A percentile compares a stretch with the other conserved stretches of the same genome.
Conservation (phyloP, 495 filamentous ascomycete genomes). For the Peziza echinospora region DNA sequence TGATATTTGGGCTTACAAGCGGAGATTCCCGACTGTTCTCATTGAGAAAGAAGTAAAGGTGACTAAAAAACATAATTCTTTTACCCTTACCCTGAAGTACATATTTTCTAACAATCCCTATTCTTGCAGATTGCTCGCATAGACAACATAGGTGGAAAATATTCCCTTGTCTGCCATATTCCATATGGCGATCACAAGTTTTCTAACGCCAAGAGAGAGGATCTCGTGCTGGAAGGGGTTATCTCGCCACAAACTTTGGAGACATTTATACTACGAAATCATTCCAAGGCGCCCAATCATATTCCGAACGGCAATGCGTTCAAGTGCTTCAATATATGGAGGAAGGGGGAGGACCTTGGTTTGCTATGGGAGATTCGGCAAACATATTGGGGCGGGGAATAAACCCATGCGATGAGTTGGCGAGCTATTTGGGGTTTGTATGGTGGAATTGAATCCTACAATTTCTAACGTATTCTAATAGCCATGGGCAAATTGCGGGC, state of each 20-base stretch:
- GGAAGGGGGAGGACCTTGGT: constrained; percentile 16
- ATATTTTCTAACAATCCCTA: too few relatives aligned
- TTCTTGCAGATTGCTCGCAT: not conserved
- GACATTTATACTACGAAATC: constrained; percentile 7
- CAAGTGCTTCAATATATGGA: constrained; percentile 13
- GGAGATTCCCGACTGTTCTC: not conserved
- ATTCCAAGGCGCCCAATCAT: constrained; percentile 7
- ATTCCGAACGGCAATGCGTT: constrained; percentile 19
- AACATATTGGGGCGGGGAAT: not conserved
- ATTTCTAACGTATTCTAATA: too few relatives aligned
- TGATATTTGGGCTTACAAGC: constrained; percentile 22
- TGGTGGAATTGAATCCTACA: too few relatives aligned
- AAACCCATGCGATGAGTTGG: too few relatives aligned
- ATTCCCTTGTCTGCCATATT: not conserved
- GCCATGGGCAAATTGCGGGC: too few relatives aligned
- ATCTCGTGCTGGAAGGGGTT: constrained; percentile 10
- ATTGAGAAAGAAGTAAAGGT: not conserved
- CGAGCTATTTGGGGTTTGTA: too few relatives aligned
- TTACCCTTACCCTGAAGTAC: too few relatives aligned
- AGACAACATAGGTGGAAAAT: not conserved
- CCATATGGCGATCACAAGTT: constrained; percentile 10
- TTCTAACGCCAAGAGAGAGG: constrained; percentile 1
- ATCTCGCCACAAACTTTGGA: constrained; percentile 12
- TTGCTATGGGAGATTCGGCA: constrained; percentile 14
- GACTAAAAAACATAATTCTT: too few relatives aligned